Percentiles rank a stretch among this genome's conserved stretches.
phyloP scores from a whole-genome alignment of 2,329 filamentous ascomycete species.

The Purpureocillium lavendulum region DNA sequence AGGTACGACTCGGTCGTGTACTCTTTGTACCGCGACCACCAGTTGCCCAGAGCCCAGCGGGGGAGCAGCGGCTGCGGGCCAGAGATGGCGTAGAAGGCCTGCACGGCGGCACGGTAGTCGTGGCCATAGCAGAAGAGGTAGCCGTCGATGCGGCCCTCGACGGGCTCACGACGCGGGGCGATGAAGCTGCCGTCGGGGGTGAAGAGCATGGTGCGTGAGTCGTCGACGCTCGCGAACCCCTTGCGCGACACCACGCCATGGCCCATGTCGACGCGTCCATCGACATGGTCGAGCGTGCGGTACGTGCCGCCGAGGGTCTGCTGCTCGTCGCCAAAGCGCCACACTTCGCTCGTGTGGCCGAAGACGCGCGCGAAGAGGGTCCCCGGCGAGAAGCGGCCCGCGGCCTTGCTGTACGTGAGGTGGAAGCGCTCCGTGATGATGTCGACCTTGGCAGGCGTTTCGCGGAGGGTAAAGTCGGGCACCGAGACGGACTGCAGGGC shows the following conservation, averaged over 20 bases:
- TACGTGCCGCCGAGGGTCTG: slow-evolving; percentile 37
- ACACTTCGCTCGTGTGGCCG: slow-evolving; percentile 29
- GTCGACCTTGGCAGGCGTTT: slow-evolving; percentile 37
- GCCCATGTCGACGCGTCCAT: slow-evolving; percentile 42
- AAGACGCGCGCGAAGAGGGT: slow-evolving; percentile 37
- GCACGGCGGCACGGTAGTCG: slow-evolving; percentile 46
- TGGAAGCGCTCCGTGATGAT: slow-evolving; percentile 48
- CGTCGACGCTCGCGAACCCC: slow-evolving; percentile 45
- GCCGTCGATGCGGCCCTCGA: slow-evolving; percentile 38
- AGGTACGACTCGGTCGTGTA: slow-evolving; percentile 49
- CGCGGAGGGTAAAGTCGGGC: slow-evolving; percentile 37
- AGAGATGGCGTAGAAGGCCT: slow-evolving; percentile 45
- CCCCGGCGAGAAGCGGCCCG: slow-evolving; percentile 33
- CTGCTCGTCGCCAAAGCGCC: slow-evolving; percentile 40
- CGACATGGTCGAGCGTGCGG: slow-evolving; percentile 43
- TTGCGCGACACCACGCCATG: slow-evolving; percentile 40
- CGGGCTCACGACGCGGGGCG: slow-evolving; percentile 29
- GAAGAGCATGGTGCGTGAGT: slow-evolving; percentile 48
- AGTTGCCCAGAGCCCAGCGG: slow-evolving; percentile 52
- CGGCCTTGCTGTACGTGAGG: slow-evolving; percentile 48
- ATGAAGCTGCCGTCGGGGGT: slow-evolving; percentile 40
- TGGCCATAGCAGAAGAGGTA: slow-evolving; percentile 53
- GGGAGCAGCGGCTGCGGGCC: slow-evolving; percentile 47
- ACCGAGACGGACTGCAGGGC: slow-evolving; percentile 18
- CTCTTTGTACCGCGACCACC: slow-evolving; percentile 56